phyloP scores from a whole-genome alignment of 2,329 filamentous ascomycete species.

The Fusarium piperis region DNA sequence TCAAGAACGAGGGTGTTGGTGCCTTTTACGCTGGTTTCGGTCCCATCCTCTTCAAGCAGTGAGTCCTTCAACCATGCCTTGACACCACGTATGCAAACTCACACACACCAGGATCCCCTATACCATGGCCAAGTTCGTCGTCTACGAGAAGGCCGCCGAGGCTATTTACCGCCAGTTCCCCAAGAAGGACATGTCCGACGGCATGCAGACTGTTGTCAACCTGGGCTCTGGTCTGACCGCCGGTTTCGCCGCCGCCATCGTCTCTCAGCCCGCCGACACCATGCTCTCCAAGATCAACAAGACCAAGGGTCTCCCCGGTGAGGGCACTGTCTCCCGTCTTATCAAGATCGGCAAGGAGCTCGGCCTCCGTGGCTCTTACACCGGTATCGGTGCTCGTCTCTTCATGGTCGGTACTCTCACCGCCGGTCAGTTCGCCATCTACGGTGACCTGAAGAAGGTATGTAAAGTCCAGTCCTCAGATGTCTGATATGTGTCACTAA shows the following conservation, averaged over 20 bases:
- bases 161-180: conserved; percentile 73
- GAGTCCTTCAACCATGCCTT: conserved; percentile 32
- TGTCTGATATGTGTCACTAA: conserved; percentile 45
- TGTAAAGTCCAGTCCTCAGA: background rate
- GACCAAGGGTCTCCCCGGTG: conserved; percentile 86
- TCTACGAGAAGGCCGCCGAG: conserved; percentile 89
- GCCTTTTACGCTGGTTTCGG: conserved; percentile 94
- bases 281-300: conserved; percentile 98
- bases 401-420: conserved; percentile 76
- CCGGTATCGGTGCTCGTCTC: conserved; percentile 79
- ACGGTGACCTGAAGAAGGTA: conserved; percentile 64
- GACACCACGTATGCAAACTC: conserved; percentile 9
- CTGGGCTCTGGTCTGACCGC: conserved; percentile 65
- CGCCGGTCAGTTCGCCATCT: conserved; percentile 88
- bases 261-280: conserved; percentile 91
- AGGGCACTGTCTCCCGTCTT: conserved; percentile 81
- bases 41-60: conserved; percentile 75
- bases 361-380: conserved; percentile 79
- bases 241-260: conserved; percentile 85
- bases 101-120: conserved; percentile 75
- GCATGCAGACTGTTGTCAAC: conserved; percentile 82
- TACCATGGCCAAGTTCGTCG: conserved; percentile 96
- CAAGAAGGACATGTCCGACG: conserved; percentile 75
- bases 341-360: conserved; percentile 91
- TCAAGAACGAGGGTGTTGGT: conserved; percentile 82